These are phyloP conservation scores for Aspergillus aculeatus DNA, from an alignment of 2,329 filamentous ascomycete species.

Conservation along the genomic window DNA sequence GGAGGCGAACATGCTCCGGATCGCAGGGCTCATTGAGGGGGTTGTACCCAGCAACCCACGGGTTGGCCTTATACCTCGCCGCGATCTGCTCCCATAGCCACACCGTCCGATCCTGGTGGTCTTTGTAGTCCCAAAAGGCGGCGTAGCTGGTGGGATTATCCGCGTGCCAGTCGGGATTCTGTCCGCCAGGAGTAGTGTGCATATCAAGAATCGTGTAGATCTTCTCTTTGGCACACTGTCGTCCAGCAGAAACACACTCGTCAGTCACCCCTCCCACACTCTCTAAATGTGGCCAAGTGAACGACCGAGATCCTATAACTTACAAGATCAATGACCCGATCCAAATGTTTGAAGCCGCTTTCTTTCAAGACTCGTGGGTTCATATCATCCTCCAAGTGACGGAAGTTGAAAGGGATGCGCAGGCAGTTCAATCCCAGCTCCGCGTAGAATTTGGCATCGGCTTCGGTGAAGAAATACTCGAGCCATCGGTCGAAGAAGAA, in stretches of 20 bases:
- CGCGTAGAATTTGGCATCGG: slow-evolving; percentile 59
- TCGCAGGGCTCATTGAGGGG: slow-evolving; percentile 54
- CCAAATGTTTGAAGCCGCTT: slow-evolving; percentile 49
- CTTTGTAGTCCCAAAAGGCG: slow-evolving; percentile 53
- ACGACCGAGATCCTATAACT: not conserved
- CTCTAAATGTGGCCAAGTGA: too few relatives aligned
- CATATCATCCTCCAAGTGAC: slow-evolving; percentile 52
- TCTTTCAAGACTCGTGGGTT: slow-evolving; percentile 47
- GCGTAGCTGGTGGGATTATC: slow-evolving; percentile 49
- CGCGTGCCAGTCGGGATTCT: slow-evolving; percentile 53
- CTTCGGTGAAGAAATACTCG: slow-evolving; percentile 59
- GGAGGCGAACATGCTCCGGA: slow-evolving; percentile 36
- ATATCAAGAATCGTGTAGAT: slow-evolving; percentile 53
- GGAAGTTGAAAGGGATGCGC: slow-evolving; percentile 61
- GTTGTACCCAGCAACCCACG: slow-evolving; percentile 54
- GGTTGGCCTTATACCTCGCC: slow-evolving; percentile 45
- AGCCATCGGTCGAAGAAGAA: slow-evolving; percentile 61
- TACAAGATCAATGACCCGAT: slow-evolving; percentile 47
- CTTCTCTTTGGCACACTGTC: slow-evolving; percentile 44
- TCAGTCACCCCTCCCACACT: not conserved
- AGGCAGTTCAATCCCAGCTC: slow-evolving; percentile 58
- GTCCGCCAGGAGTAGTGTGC: slow-evolving; percentile 43
- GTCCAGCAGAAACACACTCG: too few relatives aligned
- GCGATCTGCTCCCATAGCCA: slow-evolving; percentile 53
- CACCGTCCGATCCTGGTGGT: slow-evolving; percentile 51